Conservation (phyloP, 345 rosid genomes). For the Arabis hirsuta region DNA sequence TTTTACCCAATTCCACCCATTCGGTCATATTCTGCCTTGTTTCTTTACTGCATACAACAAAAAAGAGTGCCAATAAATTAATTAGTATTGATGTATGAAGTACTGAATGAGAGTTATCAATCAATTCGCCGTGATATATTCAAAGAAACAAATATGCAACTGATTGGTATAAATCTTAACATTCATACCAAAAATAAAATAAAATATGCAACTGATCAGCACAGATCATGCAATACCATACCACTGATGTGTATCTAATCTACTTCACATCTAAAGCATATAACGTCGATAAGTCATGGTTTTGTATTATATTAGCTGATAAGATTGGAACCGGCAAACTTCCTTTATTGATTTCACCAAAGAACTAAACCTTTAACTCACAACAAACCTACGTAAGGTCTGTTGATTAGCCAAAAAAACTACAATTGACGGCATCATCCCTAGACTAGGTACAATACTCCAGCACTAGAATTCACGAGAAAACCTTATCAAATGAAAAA, state of each 20-base stretch:
- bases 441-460: not conserved
- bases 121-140: not conserved
- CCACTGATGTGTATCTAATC: not conserved
- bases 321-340: too few species aligned
- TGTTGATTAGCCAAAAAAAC: not conserved
- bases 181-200: too few species aligned
- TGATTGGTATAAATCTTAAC: not conserved
- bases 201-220: slow-evolving; percentile 4
- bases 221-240: not conserved
- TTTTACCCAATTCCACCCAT: slow-evolving; percentile 2
- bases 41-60: slow-evolving; percentile 5
- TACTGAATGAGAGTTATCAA: not conserved
- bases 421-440: not conserved
- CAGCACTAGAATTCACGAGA: not conserved
- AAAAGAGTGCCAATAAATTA: slow-evolving; percentile 15
- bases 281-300: too few species aligned
- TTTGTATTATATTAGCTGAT: too few species aligned
- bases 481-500: not conserved
- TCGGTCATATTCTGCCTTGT: slow-evolving; percentile 12
- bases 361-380: too few species aligned
- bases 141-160: not conserved
- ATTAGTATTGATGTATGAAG: not conserved
- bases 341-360: too few species aligned
- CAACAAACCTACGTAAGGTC: too few species aligned
- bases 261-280: not conserved